phyloP scores from a whole-genome alignment of 1,139 yeast genomes.

The Magnusiomyces tetraspermus region DNA sequence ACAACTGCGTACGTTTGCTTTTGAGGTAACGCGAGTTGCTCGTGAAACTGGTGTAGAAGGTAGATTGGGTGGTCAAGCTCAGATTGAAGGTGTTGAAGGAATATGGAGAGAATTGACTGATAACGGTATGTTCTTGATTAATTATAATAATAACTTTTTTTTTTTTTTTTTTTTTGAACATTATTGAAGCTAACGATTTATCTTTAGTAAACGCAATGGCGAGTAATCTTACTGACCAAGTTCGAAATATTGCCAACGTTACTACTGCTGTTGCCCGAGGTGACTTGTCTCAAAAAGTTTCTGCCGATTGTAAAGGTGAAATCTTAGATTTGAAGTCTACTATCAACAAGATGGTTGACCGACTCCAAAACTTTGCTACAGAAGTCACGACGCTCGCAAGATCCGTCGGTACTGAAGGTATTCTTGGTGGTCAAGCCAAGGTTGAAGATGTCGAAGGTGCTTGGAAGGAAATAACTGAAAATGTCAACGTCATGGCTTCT shows the following conservation, averaged over 20 bases:
- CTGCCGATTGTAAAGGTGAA: conserved; percentile 86
- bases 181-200: conserved; percentile 6
- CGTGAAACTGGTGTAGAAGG: conserved; percentile 88
- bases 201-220: conserved; percentile 69
- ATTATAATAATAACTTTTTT: too few species aligned
- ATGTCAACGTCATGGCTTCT: conserved; percentile 83
- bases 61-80: conserved; percentile 79
- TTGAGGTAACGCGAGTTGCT: conserved; percentile 81
- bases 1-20: conserved; percentile 76
- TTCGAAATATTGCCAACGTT: conserved; percentile 80
- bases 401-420: conserved; percentile 85
- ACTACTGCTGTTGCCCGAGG: conserved; percentile 93
- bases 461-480: conserved; percentile 86
- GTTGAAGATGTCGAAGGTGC: conserved; percentile 91
- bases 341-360: conserved; percentile 78
- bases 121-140: conserved; percentile 38
- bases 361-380: conserved; percentile 77
- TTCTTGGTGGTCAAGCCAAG: conserved; percentile 83
- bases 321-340: conserved; percentile 71
- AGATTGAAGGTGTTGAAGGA: conserved; percentile 75
- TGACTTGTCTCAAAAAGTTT: conserved; percentile 72
- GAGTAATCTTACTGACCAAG: conserved; percentile 74
- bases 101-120: conserved; percentile 86
- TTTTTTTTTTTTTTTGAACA: not conserved
- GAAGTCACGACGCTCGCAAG: conserved; percentile 82